Evolutionary conservation across 2,329 filamentous ascomycete genomes (phyloP), one percentile per base, ranked within the genome.

Genomic region (Claviceps sp.): DNA sequence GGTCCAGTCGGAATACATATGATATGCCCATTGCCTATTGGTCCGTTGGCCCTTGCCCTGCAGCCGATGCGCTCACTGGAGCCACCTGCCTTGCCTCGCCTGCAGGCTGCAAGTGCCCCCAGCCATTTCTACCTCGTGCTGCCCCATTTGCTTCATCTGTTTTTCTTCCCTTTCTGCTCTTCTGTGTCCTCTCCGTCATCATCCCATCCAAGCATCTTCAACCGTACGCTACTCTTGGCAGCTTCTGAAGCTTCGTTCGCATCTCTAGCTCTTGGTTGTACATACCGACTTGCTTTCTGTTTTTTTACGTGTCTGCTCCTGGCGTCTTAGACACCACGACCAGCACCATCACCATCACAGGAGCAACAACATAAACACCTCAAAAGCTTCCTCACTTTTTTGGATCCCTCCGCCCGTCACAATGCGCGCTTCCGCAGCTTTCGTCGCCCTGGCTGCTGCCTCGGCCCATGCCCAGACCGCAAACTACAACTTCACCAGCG

Each of bases 371-470:
- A 34, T 22, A 11, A 44, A 38, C 4, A 37, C 24, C 24, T 26
- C 42, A 24, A 16, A 22, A 19, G 30, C 40, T 43, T n/a, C 14
- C 24, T 43, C 17, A 7, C 24, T 42, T 39, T 16, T 42, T 26
- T n/a, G 41, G 17, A 17, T 22, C 30, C 7, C 30, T 17, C 19
- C 42, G 10, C 5, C 19, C 67, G 57, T 49, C 45, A 52, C 43
- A 51, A 75, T 74, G 72, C 72, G 70, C 59, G 63, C 63, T 56
- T 64, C 65, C 56, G 56, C 67, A 55, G 62, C 69, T 54, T 54
- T 72, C 57, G 58, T 71, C 58, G 70, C 71, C 62, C 64, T 77
- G 57, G 74, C 74, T 58, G 65, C 69, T 56, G 62, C 67, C 52
- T 69, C 67, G 55, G 72, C 73, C 48, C 68, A 71, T 55, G 64